Percentiles rank a stretch among this genome's conserved stretches.
Conservation (phyloP, 306 rosid genomes). For the Trifolium pratense region DNA sequence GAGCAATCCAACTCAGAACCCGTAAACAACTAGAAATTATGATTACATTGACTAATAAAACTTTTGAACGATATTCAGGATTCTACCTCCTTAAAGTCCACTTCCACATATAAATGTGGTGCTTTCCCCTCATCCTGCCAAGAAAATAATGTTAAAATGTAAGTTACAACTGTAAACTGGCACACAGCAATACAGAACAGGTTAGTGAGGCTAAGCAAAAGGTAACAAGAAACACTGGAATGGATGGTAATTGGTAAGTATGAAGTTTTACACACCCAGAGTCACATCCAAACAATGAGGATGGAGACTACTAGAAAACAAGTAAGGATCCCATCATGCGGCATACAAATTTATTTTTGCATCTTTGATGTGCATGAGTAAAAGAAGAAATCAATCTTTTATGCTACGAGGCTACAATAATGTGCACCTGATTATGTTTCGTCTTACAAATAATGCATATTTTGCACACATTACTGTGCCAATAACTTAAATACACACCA, state of each 20-base stretch:
- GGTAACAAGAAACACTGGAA: conserved; percentile 10
- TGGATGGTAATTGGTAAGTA: conserved; percentile 15
- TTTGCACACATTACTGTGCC: neutral
- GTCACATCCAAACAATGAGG: conserved; percentile 1
- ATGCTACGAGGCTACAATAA: neutral
- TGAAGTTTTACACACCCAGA: conserved; percentile 13
- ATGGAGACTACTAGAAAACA: neutral
- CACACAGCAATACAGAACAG: conserved; percentile 5
- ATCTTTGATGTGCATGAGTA: conserved; percentile 18
- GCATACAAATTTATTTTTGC: neutral
- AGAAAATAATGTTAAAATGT: conserved; percentile 26
- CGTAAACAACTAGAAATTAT: conserved; percentile 24
- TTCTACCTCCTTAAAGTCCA: conserved; percentile 92
- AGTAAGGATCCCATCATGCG: conserved; percentile 16
- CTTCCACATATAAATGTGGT: conserved; percentile 82
- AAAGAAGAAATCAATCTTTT: conserved; percentile 4
- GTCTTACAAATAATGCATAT: conserved; percentile 4
- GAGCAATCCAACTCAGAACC: conserved; percentile 24
- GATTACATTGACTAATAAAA: conserved; percentile 38
- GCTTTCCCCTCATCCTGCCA: conserved; percentile 88
- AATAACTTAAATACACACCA: conserved; percentile 1
- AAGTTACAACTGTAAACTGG: conserved; percentile 32
- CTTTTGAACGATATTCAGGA: conserved; percentile 30
- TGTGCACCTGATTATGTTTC: neutral
- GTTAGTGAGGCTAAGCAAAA: conserved; percentile 28